These are phyloP conservation scores for Endoconidiophora laricicola DNA, from an alignment of 2,329 filamentous ascomycete genomes.

Conservation along the genomic window DNA sequence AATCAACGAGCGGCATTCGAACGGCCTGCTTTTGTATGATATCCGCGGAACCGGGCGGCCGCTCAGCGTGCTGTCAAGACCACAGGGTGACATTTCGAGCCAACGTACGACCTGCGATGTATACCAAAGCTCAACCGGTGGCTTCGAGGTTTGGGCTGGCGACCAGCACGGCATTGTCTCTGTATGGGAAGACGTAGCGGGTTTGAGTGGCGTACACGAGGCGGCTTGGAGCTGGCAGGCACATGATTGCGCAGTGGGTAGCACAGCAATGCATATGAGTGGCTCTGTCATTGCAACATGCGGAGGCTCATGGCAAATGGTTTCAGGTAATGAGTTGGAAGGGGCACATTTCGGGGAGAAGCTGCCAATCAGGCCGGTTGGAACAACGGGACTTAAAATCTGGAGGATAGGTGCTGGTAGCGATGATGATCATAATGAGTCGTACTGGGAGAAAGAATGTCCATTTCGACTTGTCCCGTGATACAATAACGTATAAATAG, in stretches of 20 bases:
- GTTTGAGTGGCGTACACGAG: constrained; percentile 25
- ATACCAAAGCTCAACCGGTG: constrained; percentile 26
- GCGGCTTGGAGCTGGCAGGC: constrained; percentile 35
- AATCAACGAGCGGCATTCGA: constrained; percentile 42
- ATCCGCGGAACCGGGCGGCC: constrained; percentile 40
- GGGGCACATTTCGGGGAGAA: background rate
- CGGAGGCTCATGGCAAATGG: constrained; percentile 34
- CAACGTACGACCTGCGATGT: constrained; percentile 40
- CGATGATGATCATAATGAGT: background rate
- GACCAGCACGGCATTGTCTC: constrained; percentile 35
- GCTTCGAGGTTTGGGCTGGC: constrained; percentile 47
- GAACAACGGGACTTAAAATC: constrained; percentile 6
- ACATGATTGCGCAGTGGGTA: constrained; percentile 31
- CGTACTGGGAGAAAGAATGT: background rate
- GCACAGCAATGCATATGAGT: constrained; percentile 33
- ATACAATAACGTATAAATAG: too few species aligned
- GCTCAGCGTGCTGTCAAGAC: constrained; percentile 25
- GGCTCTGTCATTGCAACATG: constrained; percentile 41
- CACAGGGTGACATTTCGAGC: constrained; percentile 5
- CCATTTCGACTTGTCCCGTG: background rate
- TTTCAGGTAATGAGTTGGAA: background rate
- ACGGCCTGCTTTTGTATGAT: constrained; percentile 43
- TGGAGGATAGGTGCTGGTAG: constrained; percentile 8
- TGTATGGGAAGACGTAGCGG: constrained; percentile 42
- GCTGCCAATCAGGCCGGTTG: background rate